A percentile compares a stretch with the other conserved stretches of the same genome.
Conservation (phyloP, 2,329 filamentous ascomycete genomes). For the Aspergillus sp. region DNA sequence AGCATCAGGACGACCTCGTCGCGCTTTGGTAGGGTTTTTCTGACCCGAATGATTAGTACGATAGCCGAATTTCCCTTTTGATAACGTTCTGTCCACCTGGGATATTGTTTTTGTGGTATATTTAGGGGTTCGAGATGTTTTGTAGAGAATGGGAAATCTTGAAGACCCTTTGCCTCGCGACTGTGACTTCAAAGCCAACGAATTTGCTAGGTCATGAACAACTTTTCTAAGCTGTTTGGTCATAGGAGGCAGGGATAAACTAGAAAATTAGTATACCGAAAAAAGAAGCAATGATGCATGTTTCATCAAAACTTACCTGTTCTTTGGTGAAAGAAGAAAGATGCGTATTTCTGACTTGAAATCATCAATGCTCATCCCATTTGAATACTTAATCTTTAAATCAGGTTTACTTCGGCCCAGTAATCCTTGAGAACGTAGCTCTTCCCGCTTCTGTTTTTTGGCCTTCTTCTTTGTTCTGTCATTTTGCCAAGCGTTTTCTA, state of each 20-base stretch:
- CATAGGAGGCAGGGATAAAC: slow-evolving; percentile 77
- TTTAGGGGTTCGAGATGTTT: slow-evolving; percentile 61
- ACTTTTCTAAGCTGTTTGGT: slow-evolving; percentile 69
- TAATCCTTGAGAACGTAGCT: slow-evolving; percentile 61
- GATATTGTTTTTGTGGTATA: slow-evolving; percentile 55
- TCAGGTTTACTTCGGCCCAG: slow-evolving; percentile 58
- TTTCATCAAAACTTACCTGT: slow-evolving; percentile 50
- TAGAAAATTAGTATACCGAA: slow-evolving; percentile 26
- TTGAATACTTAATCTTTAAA: slow-evolving; percentile 65
- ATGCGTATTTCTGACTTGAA: slow-evolving; percentile 66
- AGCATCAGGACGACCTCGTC: slow-evolving; percentile 34
- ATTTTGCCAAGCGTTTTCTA: slow-evolving; percentile 59
- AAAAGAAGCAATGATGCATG: background rate
- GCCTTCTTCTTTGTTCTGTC: slow-evolving; percentile 68
- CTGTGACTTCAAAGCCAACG: slow-evolving; percentile 75
- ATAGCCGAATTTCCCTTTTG: slow-evolving; percentile 26
- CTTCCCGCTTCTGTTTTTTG: slow-evolving; percentile 66
- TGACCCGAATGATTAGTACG: slow-evolving; percentile 21
- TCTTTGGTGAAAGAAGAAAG: slow-evolving; percentile 62
- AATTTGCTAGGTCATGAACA: slow-evolving; percentile 73
- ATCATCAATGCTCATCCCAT: slow-evolving; percentile 66
- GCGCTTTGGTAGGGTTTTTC: slow-evolving; percentile 16
- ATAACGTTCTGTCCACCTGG: slow-evolving; percentile 37
- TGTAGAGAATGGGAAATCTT: slow-evolving; percentile 72
- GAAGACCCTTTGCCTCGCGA: slow-evolving; percentile 69